These are phyloP conservation scores for Auriscalpium microsporum DNA, from an alignment of 768 basidiomycete genomes.

Conservation along the genomic window DNA sequence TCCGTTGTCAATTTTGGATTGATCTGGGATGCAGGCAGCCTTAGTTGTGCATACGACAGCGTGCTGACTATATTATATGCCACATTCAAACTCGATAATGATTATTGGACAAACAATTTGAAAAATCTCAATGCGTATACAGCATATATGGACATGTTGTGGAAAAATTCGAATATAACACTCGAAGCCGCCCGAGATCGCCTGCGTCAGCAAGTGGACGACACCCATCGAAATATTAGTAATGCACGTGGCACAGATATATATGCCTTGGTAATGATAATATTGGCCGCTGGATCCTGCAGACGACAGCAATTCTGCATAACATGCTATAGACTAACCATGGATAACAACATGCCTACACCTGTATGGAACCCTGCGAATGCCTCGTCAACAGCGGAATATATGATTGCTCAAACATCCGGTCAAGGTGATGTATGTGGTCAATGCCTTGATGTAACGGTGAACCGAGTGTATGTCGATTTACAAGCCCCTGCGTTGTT, in stretches of 20 bases:
- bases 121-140: background rate
- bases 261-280: background rate
- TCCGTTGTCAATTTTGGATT: background rate
- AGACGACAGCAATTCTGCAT: too few relatives aligned
- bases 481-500: background rate
- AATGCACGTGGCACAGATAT: background rate
- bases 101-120: background rate
- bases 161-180: too few relatives aligned
- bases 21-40: background rate
- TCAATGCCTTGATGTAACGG: background rate
- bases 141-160: too few relatives aligned
- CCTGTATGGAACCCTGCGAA: too few relatives aligned
- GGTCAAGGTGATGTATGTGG: background rate
- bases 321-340: too few relatives aligned
- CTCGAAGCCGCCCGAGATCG: background rate
- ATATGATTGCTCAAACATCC: too few relatives aligned
- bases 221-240: background rate
- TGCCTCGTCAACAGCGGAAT: too few relatives aligned
- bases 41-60: slow-evolving; percentile 7
- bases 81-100: background rate
- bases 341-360: too few relatives aligned
- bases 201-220: background rate
- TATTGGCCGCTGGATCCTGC: background rate
- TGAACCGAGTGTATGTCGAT: too few relatives aligned
- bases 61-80: background rate